Evolutionary conservation across 2,329 filamentous ascomycete species (phyloP), one percentile per base, ranked within the genome.

Genomic region (Colletotrichum gigasporum): DNA sequence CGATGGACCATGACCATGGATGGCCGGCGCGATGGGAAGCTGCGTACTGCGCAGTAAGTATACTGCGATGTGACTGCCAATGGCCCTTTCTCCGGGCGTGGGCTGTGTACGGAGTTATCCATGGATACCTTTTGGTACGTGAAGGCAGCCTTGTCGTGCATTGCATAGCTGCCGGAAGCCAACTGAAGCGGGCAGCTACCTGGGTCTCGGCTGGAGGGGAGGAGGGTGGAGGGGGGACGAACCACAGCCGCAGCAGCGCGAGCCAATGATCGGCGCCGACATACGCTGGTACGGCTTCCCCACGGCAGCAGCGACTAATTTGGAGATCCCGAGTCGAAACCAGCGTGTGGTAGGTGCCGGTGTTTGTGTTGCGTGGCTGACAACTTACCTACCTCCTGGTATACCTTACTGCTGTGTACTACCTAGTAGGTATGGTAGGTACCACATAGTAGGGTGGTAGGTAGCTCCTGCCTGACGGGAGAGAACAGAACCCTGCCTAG

Each of bases 241-340:
- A 63, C 60, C 45, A 59, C 18, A 32, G 28, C 41, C 39, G 37
- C 39, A 28, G 39, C 20, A 2, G 18, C 14, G 11, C 11, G 30
- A 34, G 24, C 54, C 60, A 63, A 63, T 63, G 18, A 39, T 51
- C 22, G 45, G 26, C 16, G 44, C 16, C 24, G n/a, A n/a, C n/a
- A n/a, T n/a, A n/a, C n/a, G n/a, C n/a, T 12, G 22, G 18, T 12
- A 12, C 44, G 53, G 30, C 34, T 60, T 42, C 34, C 41, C 41
- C 48, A 35, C 32, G 14, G 39, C 48, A 20, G 16, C 10, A 48
- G 30, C 41, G 32, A 30, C 35, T 11, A 30, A 24, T 50, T 32
- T 65, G 62, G 62, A 65, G 56, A 55, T 55, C 2, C 56, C 61
- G 60, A 63, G 45, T 18, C 41, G 24, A n/a, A n/a, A n/a, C n/a